Evolutionary conservation across 2,329 filamentous ascomycete genomes (phyloP), one percentile per base, ranked within the genome.

Genomic region (Diaporthe sp.): DNA sequence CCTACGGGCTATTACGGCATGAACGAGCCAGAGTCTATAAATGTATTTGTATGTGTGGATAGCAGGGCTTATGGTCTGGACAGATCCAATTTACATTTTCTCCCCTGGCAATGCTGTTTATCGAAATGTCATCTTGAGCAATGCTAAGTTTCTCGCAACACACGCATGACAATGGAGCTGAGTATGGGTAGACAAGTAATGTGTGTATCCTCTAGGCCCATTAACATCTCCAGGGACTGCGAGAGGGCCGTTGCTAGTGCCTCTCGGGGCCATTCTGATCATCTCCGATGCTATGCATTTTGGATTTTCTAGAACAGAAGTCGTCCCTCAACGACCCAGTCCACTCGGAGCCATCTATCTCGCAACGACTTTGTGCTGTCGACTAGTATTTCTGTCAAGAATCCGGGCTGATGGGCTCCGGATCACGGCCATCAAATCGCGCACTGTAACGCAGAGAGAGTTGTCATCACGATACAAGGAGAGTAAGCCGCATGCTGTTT

Each of bases 101-200:
- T 20, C 17, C 28, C 20, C 8, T 60, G 20, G 5, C 25, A n/a
- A 34, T 51, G n/a, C 2, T 9, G 22, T 20, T 20, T 39, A 51
- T 12, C 34, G 49, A 75, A 76, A 78, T 68, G 22, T 61, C 1
- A 2, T 42, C 6, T n/a, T 3, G 57, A 42, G n/a, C 4, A 17
- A 6, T 8, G n/a, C 2, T n/a, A 6, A 7, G 34, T 34, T 44
- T 94, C 92, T 37, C 12, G 15, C 17, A 31, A 20, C 55, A 20
- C 4, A 9, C 15, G 10, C 93, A 88, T 0, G 93, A 92, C 73
- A 95, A 8, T 9, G 12, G 22, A n/a, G 22, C 22, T 51, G 49
- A 51, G 12, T 51, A n/a, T 51, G 49, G 49, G 49, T 3, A 25
- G 49, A 7, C 37, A 12, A 12, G 37, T 34, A 34, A 34, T 34